Evolutionary conservation across 129 eudicot genomes (phyloP).

Genomic region (Chrysanthemum lavandulifolium): DNA sequence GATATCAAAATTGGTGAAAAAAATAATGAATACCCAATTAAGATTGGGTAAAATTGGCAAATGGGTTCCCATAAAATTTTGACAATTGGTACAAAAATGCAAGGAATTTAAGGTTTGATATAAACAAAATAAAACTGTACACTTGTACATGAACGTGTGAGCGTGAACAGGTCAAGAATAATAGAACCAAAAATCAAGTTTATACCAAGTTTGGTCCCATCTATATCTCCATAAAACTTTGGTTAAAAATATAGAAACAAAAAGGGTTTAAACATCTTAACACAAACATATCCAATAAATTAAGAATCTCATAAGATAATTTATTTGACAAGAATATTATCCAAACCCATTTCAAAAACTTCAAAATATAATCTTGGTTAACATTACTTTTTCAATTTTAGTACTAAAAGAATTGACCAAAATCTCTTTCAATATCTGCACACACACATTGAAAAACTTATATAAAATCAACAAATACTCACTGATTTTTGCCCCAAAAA

Average conservation of each 20-base stretch:
- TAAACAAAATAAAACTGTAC: constrained; percentile 2
- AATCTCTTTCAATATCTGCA: not conserved
- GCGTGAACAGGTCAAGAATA: not conserved
- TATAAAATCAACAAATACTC: not conserved
- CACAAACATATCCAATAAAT: not conserved
- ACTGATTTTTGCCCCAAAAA: not conserved
- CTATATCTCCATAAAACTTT: no score
- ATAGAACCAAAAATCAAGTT: no score
- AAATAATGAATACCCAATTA: not conserved
- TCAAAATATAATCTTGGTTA: constrained; percentile 2
- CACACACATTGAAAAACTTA: not conserved
- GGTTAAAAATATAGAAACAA: no score
- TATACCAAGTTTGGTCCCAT: no score
- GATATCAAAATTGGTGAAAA: not conserved
- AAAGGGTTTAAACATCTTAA: not conserved
- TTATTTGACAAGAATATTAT: not conserved
- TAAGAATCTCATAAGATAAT: constrained; percentile 4
- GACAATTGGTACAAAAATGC: not conserved
- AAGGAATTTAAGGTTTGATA: not conserved
- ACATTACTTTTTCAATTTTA: constrained; percentile 7
- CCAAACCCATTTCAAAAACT: constrained; percentile 9
- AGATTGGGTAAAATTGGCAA: not conserved
- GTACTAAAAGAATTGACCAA: not conserved
- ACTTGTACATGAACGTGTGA: not conserved
- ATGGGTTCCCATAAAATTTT: not conserved